A percentile compares a stretch with the other conserved stretches of the same genome.
These are phyloP conservation scores for Chrysosphaeria jannelii DNA, from an alignment of 2,329 filamentous ascomycete species.

Conservation along the genomic window DNA sequence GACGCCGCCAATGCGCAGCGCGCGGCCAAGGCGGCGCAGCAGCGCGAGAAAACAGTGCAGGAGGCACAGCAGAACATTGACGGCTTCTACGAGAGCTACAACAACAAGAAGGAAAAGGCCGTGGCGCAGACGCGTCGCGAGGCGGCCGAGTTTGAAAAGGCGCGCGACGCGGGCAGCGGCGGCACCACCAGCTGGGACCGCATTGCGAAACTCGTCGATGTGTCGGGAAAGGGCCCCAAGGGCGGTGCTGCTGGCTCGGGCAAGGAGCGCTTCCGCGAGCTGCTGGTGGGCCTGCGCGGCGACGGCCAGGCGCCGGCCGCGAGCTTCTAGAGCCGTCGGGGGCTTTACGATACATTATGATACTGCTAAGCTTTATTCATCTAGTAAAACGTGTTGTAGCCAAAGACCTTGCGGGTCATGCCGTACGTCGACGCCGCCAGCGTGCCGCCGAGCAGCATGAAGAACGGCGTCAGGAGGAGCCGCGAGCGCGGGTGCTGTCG, in stretches of 20 bases:
- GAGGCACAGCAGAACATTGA: conserved; percentile 87
- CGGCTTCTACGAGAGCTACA: conserved; percentile 99
- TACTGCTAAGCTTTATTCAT: neutral
- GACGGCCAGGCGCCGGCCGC: conserved; percentile 58
- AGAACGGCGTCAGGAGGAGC: conserved; percentile 36
- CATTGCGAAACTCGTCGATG: conserved; percentile 88
- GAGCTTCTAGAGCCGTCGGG: conserved; percentile 29
- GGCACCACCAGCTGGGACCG: conserved; percentile 97
- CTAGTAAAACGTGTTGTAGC: conserved; percentile 46
- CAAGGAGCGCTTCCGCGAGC: conserved; percentile 85
- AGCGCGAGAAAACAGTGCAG: conserved; percentile 61
- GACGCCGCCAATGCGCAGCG: conserved; percentile 60
- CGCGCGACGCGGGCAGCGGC: conserved; percentile 70
- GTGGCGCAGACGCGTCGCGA: conserved; percentile 71
- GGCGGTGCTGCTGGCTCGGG: conserved; percentile 72
- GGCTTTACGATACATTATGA: no score
- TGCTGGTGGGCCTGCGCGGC: conserved; percentile 66
- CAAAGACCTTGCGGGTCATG: conserved; percentile 40
- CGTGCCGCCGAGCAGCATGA: conserved; percentile 29
- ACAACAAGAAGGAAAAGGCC: conserved; percentile 86
- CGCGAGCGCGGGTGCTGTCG: conserved; percentile 31
- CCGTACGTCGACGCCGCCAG: conserved; percentile 36
- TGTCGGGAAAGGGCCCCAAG: conserved; percentile 73
- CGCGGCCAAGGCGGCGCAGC: conserved; percentile 50
- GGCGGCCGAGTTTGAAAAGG: conserved; percentile 72